phyloP scores from a whole-genome alignment of 257 asterid genomes.

The Solanum rostratum region DNA sequence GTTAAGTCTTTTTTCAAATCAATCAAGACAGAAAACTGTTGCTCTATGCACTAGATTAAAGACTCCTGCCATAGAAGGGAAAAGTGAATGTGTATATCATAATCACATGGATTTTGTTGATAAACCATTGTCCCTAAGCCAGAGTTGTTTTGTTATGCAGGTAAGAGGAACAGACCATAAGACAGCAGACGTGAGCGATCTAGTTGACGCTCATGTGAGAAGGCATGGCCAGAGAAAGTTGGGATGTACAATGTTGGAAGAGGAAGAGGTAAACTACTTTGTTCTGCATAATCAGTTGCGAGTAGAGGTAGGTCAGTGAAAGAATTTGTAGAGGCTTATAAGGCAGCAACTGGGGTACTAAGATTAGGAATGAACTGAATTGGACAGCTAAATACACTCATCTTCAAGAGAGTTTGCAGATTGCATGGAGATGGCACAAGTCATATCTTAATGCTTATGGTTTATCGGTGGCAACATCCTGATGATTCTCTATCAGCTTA shows the following conservation, averaged over 20 bases:
- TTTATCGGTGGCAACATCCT: conserved; percentile 23
- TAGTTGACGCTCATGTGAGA: conserved; percentile 86
- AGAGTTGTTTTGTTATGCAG: conserved; percentile 15
- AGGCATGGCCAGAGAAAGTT: conserved; percentile 50
- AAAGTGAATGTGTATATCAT: neutral
- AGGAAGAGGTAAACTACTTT: conserved; percentile 35
- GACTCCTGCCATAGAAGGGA: neutral
- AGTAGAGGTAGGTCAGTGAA: conserved; percentile 60
- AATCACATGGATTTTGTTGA: neutral
- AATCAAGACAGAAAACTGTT: neutral
- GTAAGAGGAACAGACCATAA: conserved; percentile 80
- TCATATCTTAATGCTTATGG: conserved; percentile 57
- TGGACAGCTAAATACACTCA: conserved; percentile 74
- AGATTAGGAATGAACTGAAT: conserved; percentile 62
- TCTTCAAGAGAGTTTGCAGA: conserved; percentile 59
- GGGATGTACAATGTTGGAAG: conserved; percentile 90
- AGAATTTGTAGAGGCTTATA: conserved; percentile 91
- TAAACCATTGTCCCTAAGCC: neutral
- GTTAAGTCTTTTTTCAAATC: neutral
- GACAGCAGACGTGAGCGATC: conserved; percentile 69
- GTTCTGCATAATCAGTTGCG: neutral
- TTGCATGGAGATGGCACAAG: conserved; percentile 98
- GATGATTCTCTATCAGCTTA: conserved; percentile 7
- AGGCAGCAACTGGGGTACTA: conserved; percentile 74
- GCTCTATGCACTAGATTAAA: neutral